phyloP scores from a whole-genome alignment of 352 stramenopile species.

The Globisporangium rhizosaccharum region DNA sequence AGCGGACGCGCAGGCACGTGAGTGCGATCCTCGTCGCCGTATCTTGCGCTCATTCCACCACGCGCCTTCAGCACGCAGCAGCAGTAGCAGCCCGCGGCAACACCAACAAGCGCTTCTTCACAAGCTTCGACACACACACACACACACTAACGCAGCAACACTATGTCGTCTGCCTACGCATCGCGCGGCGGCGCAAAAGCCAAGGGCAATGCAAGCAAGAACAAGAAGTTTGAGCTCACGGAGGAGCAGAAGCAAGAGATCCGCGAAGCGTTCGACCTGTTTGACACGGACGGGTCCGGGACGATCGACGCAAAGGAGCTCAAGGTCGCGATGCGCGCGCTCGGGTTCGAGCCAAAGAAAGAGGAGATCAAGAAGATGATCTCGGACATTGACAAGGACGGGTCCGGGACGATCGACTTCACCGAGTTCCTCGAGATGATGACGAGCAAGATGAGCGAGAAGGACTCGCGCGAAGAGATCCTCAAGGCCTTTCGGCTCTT shows the following conservation, averaged over 20 bases:
- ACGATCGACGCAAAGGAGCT: constrained; percentile 95
- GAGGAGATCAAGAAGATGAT: constrained; percentile 98
- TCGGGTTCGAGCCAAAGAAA: constrained; percentile 97
- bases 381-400: constrained; percentile 94
- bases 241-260: constrained; percentile 96
- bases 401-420: constrained; percentile 93
- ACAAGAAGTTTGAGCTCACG: constrained; percentile 85
- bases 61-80: not conserved
- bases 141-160: not conserved
- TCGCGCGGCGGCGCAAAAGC: constrained; percentile 57
- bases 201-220: constrained; percentile 66
- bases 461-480: constrained; percentile 95
- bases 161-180: constrained; percentile 60
- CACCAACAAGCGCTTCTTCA: not conserved
- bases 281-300: constrained; percentile 94
- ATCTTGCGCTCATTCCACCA: not conserved
- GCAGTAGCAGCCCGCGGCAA: not conserved
- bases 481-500: constrained; percentile 98
- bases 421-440: constrained; percentile 98
- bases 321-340: constrained; percentile 94
- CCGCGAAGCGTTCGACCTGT: constrained; percentile 95
- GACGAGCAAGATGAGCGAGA: constrained; percentile 96
- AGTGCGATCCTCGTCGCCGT: not conserved
- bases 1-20: not conserved
- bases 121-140: not conserved